Base-by-base conservation (phyloP, 2,329 filamentous ascomycete genomes). In the Whalleya microplaca region DNA sequence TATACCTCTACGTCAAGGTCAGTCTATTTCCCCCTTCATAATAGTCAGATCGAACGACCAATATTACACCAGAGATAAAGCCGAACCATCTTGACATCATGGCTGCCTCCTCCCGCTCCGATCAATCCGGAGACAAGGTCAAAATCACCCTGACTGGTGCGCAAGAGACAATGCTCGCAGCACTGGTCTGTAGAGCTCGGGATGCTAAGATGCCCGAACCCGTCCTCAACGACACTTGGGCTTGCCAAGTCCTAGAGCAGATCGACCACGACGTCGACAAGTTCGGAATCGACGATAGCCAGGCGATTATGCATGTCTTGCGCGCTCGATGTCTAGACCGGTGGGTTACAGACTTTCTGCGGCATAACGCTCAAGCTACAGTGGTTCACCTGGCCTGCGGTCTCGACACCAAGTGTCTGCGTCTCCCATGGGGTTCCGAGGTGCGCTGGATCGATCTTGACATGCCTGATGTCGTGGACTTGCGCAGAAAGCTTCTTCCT, bases 401-500 rank as follows among this genome's bases (percentile, higher is more conserved):
- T 5, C 59, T 73, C 10, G 70, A 73, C 46, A 64, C 64, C 29
- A 66, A 71, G 23, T 65, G 62, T 9, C 64, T 66, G 53, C 59
- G 70, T 12, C 32, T 72, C 44, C 49, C 63, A 8, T 62, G 63
- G 46, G 63, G 60, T 18, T 6, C 59, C 12, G 48, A 55, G n/a
- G 62, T 68, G 12, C 61, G 68, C 16, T 74, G 72, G 73, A 66
- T 74, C 52, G 72, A 75, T 37, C 56, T 72, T 21, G 73, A 75
- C 47, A 51, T 73, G 16, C 70, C 70, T 32, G 71, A 73, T 16
- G 72, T 74, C 9, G 58, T 72, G n/a, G 64, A 64, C 4, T 61
- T 74, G 40, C 71, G 73, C 5, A 51, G 53, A 7, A 62, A 61
- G 40, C 56, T 73, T 3, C 59, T 69, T 1, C 61, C 66, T 2